These are phyloP conservation scores for Naegleria gruberi DNA, from an alignment of 208 protist genomes.

Conservation along the genomic window DNA sequence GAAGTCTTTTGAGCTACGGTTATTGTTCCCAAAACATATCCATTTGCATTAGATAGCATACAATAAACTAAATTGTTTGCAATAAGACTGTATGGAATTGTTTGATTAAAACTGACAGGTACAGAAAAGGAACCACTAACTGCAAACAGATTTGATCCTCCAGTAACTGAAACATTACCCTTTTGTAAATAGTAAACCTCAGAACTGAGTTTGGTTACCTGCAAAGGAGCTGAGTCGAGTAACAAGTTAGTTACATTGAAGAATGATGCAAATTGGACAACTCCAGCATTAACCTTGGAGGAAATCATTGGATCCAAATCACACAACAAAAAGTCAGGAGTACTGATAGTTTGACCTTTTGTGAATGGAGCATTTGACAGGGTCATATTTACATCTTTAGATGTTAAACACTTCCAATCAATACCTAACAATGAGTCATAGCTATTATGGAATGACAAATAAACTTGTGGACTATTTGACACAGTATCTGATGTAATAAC, in stretches of 20 bases:
- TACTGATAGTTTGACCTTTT: background rate
- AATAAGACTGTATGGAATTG: background rate
- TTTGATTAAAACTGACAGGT: background rate
- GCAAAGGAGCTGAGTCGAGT: background rate
- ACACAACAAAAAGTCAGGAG: no score
- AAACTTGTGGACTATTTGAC: background rate
- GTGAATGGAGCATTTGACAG: background rate
- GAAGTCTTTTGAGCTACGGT: background rate
- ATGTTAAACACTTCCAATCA: background rate
- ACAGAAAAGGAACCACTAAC: background rate
- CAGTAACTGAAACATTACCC: background rate
- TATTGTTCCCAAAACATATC: background rate
- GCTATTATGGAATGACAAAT: background rate
- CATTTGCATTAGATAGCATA: background rate
- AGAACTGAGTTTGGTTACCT: background rate
- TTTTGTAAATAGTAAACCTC: background rate
- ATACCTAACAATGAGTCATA: background rate
- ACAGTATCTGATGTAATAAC: background rate
- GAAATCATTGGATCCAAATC: background rate
- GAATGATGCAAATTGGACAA: background rate
- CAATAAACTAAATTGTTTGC: background rate
- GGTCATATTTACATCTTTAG: background rate
- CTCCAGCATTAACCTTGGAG: background rate
- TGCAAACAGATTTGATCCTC: background rate
- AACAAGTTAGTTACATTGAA: background rate